Base-by-base conservation (phyloP, 805 yeast genomes). In the Diddensiella caesifluorescens region DNA sequence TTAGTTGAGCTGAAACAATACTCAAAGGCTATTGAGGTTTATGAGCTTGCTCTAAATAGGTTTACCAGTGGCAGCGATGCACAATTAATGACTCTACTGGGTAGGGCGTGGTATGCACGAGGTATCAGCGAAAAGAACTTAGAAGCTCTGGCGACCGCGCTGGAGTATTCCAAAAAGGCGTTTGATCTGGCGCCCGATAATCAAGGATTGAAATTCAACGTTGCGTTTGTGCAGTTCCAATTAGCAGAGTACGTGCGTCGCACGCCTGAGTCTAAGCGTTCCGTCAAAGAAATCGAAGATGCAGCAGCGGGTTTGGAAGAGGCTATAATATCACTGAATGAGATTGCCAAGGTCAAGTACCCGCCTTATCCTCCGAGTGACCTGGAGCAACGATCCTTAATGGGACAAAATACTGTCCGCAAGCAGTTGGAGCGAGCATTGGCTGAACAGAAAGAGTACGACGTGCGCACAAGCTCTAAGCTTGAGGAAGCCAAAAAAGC, bases 61-160 rank as follows among this genome's bases (percentile, higher is more conserved):
- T 83, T 73, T 56, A 68, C 51, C 40, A 73, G 80, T 28, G 74
- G 74, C 44, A 74, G 75, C 4, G 94, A 83, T 56, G 64, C 86
- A 0, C 78, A 75, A 54, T 69, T 85, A 22, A 63, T 81, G 49
- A 77, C 87, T 13, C 71, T 84, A 49, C 69, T 90, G 45, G 95
- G 95, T 33, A 75, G 89, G 48, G 90, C 92, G 1, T 89, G 97
- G 97, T 79, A 79, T 49, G 71, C 78, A 19, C 73, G 95, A 59
- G 97, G 86, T 7, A 58, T 71, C 29, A 65, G 69, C 23, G 95
- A 85, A 56, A 80, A 74, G 61, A 80, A 74, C 44, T 57, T 79
- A 36, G 74, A 66, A n/a, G 77, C 71, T 47, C 74, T 81, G 41
- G 65, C 72, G 30, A 77, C 71, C 41, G 74, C 95, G 0, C 68